Base-by-base conservation (phyloP, 208 protist genomes). In the Porcisia deanei region DNA sequence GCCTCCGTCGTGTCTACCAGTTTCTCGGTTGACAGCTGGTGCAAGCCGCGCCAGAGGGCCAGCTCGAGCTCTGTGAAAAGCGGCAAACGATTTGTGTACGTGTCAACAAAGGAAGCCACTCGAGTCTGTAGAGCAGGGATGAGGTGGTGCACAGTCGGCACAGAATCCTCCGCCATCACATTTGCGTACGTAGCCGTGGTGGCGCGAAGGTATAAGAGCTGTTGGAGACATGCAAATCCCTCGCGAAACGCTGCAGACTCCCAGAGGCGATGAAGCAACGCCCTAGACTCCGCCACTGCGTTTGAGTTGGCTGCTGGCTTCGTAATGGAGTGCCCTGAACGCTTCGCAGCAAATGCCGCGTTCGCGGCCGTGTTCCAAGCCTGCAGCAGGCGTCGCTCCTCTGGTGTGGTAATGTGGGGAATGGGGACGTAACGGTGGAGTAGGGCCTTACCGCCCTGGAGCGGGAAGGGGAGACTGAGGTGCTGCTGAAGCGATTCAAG, bases 381-480 rank as follows among this genome's bases (percentile, higher is more conserved):
- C 57, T 79, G 58, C 39, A 91, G 73, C 22, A 86, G 64, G n/a
- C 70, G 68, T n/a, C 91, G 90, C 76, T 97, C 93, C 68, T 94
- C 93, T 9, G 80, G 45, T 25, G 88, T 93, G 14, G 93, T 95
- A 53, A 95, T 90, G 74, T 91, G 89, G 34, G 89, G 88, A 39
- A 70, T 73, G 16, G 86, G 80, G 30, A 88, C 77, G 75, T 88
- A 83, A 52, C 72, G 77, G 41, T 85, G 71, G 37, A 94, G 85
- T 52, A 85, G 73, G 2, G 76, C 78, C 37, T 75, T 82, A 57
- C 79, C 83, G 1, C 81, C 81, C 10, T 89, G 49, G 22, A 97
- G 78, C 14, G 85, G 81, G 78, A 92, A 97, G 18, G 91, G 91
- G 14, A 97, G 78, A 43, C 88, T 83, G 58, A 97, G 76, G 75